Base-by-base conservation (phyloP, 805 yeast genomes). In the Zygoascus flipseniorum region DNA sequence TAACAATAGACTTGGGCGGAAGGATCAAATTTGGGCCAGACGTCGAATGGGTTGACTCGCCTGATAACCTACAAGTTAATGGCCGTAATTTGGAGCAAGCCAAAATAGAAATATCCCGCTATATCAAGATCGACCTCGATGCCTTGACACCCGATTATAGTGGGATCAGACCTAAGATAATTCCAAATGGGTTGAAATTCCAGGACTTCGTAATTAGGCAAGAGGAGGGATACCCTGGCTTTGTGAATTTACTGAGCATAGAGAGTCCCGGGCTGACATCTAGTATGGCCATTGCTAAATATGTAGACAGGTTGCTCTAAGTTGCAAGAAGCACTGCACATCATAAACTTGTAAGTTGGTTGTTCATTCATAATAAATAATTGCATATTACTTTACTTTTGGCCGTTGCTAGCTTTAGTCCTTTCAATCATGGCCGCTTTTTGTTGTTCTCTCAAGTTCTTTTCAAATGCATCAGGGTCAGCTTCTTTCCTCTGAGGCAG, bases 221-320 rank as follows among this genome's bases (percentile, higher is more conserved):
- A 61, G 93, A 86, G 58, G 77, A 74, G 0, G 89, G 83, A 0
- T 81, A 76, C 60, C 83, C 83, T 1, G 96, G 96, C 1, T 89
- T 88, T 62, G 77, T 89, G 31, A 89, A 87, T 59, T 71, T 87
- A 51, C 62, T 89, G 44, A 95, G 92, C 0, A 89, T 89, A 13
- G 97, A 89, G 65, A 85, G 93, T 62, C 97, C 97, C 0, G 97
- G 97, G 0, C 72, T 89, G 54, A 89, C 97, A 1, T 70, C 93
- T 0, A 73, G 89, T 2, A 72, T 87, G 81, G 95, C 92, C 0
- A 88, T 89, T 54, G 96, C 82, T 0, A 85, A 83, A 62, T 76
- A 85, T 61, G 95, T 89, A 16, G 61, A 57, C 18, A 42, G 46
- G 6, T 52, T 58, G 9, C 31, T 56, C 9, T 43, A 44, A 31